Base-by-base conservation (phyloP, 495 filamentous ascomycete species). In the Aspergillus nidulans region DNA sequence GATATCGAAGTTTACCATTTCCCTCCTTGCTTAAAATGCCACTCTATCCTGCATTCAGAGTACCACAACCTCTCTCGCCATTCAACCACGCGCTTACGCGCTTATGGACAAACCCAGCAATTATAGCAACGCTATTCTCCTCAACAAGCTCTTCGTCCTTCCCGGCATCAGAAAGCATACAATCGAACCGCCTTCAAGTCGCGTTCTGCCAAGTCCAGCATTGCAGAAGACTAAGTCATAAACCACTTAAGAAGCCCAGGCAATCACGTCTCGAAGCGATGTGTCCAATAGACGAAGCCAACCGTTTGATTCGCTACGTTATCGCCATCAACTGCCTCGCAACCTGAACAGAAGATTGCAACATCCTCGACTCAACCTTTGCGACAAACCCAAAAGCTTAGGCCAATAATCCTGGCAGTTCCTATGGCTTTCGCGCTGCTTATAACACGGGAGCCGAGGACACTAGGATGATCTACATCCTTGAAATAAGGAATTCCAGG, bases 251-350 rank as follows among this genome's bases (percentile, higher is more conserved):
- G n/a, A 16, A 39, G 36, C 36, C 5, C 36, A 39, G 36, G 18
- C 36, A 39, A n/a, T 39, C 8, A 8, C 36, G 36, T 8, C 18
- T 16, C 36, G 15, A 39, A 8, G 36, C 15, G 15, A 13, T 39
- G n/a, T 39, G 36, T 39, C 36, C 36, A 4, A 39, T n/a, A 16
- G 36, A 38, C 20, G 13, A 38, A 16, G 21, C 16, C 13, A 25
- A 18, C 4, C 39, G 6, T 0, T 53, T 41, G 49, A 8, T 40
- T 16, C n/a, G 21, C 0, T 65, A 70, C 25, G 13, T n/a, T 12
- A 9, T 6, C 3, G 64, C 65, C 21, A 48, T 73, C 21, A 18
- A 55, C 0, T 63, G 58, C 5, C 62, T 73, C 23, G 42, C 57
- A 10, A 38, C 38, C 18, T 68, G 67, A 67, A 28, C 44, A 12